Conservation (phyloP, 2,329 filamentous ascomycete genomes). For the Trichoderma koningii region DNA sequence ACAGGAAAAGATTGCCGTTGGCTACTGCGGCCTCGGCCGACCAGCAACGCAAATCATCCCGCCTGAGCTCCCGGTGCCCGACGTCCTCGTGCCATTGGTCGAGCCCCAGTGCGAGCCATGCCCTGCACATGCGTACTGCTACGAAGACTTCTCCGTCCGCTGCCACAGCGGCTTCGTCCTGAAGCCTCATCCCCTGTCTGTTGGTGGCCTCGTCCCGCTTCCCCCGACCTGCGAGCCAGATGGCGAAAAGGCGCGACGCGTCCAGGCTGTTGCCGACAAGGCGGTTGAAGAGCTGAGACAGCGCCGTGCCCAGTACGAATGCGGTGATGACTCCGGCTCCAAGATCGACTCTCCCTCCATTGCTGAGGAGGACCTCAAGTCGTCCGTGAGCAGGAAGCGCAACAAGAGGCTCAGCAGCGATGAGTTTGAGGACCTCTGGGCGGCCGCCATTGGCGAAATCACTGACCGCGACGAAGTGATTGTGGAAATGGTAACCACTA, state of each 20-base stretch:
- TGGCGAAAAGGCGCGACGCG: slow-evolving; percentile 83
- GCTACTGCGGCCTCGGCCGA: slow-evolving; percentile 86
- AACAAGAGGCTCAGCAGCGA: slow-evolving; percentile 80
- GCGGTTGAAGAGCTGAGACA: slow-evolving; percentile 85
- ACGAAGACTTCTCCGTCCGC: slow-evolving; percentile 70
- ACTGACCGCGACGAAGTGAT: slow-evolving; percentile 63
- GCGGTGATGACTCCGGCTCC: slow-evolving; percentile 69
- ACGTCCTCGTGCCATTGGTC: slow-evolving; percentile 68
- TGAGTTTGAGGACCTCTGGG: slow-evolving; percentile 90
- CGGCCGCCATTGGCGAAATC: slow-evolving; percentile 72
- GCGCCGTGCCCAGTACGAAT: slow-evolving; percentile 86
- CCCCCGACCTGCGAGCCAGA: slow-evolving; percentile 93
- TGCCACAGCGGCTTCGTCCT: slow-evolving; percentile 89
- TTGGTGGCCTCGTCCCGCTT: slow-evolving; percentile 79
- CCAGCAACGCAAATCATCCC: slow-evolving; percentile 56
- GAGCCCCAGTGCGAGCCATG: slow-evolving; percentile 87
- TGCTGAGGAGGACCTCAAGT: slow-evolving; percentile 73
- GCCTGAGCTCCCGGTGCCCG: slow-evolving; percentile 61
- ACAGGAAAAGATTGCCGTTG: slow-evolving; percentile 93
- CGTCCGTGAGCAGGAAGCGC: slow-evolving; percentile 71
- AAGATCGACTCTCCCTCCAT: slow-evolving; percentile 59
- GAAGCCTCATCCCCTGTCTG: slow-evolving; percentile 77
- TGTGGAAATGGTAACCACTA: slow-evolving; percentile 41
- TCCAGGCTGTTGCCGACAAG: slow-evolving; percentile 84
- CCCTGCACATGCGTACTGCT: slow-evolving; percentile 88